Base-by-base conservation (phyloP, 768 basidiomycete species). In the Lactarius akahatsu region DNA sequence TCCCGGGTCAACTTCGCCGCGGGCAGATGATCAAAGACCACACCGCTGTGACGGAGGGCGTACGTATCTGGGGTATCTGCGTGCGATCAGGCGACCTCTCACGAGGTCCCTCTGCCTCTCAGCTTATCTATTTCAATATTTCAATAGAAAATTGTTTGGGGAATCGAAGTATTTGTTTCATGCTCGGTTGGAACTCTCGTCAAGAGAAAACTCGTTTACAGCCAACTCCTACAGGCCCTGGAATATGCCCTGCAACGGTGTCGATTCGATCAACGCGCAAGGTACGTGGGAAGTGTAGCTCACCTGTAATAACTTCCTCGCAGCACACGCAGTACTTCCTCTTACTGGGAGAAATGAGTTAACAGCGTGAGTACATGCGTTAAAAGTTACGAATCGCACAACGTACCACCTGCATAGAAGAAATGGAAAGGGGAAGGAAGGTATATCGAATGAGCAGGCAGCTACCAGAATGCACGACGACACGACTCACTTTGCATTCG, bases 261-360 rank as follows among this genome's bases (percentile, higher is more conserved):
- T 15, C 26, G 6, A 23, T 28, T 52, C 26, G 11, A 26, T 26
- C 1, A 16, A 16, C 23, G 26, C 6, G 26, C 6, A 15, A 52
- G 50, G 26, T 52, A 4, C 23, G 6, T 34, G 26, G 23, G 11
- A 32, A 36, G 40, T 32, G 30, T n/a, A 20, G 18, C 66, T 56
- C 28, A 58, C 62, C 66, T 7, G 40, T 60, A 32, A 67, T 59
- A 9, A 67, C 58, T 30, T 63, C 30, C 26, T 67, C 66, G 28
- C 66, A 67, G 13, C 66, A 67, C 57, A 67, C 66, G 54, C 66
- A 67, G 57, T 67, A 67, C 62, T 67, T 67, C 34, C 58, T 63
- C 50, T 40, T 41, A 40, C 66, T 67, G 11, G 13, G 3, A 8
- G n/a, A 26, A 52, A 16, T 26, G 26, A 7, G 15, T 4, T 34